Conservation (phyloP, 1,139 yeast species). For the Entelexis sorbosivorans region DNA sequence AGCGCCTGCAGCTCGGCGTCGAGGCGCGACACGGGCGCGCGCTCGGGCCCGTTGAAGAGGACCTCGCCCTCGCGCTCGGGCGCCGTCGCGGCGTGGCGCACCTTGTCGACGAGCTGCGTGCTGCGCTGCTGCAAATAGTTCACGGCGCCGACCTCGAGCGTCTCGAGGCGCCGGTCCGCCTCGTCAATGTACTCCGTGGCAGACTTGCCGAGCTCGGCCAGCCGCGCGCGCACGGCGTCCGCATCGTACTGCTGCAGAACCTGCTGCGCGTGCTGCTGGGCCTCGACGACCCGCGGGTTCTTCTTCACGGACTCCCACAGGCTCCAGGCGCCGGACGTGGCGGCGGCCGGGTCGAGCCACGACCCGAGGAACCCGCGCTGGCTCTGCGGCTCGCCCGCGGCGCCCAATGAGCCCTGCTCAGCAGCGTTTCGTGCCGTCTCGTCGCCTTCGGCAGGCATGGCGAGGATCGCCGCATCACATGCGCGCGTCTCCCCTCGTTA, state of each 20-base stretch:
- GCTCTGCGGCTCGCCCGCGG: not conserved
- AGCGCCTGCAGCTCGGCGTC: conserved; percentile 49
- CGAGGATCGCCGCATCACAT: conserved; percentile 3
- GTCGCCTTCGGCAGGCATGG: not conserved
- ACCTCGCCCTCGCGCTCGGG: conserved; percentile 15
- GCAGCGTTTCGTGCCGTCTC: not conserved
- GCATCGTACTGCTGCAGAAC: conserved; percentile 15
- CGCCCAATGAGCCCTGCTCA: not conserved
- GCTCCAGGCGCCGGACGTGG: conserved; percentile 15
- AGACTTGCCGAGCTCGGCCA: conserved; percentile 13
- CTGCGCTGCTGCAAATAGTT: conserved; percentile 49
- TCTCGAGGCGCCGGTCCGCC: conserved; percentile 57
- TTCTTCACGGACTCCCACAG: conserved; percentile 17
- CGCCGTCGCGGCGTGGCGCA: conserved; percentile 11
- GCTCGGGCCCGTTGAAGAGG: conserved; percentile 19
- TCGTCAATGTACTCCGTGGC: conserved; percentile 43
- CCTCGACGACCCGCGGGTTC: conserved; percentile 7
- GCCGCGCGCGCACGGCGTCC: conserved; percentile 10
- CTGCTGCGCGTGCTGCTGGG: conserved; percentile 11
- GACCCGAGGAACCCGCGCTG: conserved; percentile 6
- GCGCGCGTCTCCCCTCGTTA: not conserved
- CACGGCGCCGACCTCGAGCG: conserved; percentile 54
- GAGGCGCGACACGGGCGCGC: conserved; percentile 41
- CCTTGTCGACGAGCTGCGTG: conserved; percentile 28
- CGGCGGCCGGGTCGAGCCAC: conserved; percentile 3